Base-by-base conservation (phyloP, 768 basidiomycete genomes). In the Lyophyllum atratum region DNA sequence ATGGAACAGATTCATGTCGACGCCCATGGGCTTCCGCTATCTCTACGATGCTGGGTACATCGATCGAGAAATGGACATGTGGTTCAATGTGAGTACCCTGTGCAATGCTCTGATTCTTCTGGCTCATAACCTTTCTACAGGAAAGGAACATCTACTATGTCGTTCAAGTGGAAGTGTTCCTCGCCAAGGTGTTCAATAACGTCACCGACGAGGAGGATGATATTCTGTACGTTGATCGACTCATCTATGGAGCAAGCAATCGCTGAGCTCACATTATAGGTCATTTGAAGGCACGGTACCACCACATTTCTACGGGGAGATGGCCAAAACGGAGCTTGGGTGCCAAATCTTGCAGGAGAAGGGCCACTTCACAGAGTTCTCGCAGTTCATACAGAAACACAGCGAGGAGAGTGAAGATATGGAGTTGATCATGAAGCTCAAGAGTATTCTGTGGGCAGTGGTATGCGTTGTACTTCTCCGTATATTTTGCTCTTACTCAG, bases 371-470 rank as follows among this genome's bases (percentile, higher is more conserved):
- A 68, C 81, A 5, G 93, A 96, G 60, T 98, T 98, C 66, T 88
- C 93, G 1, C 87, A 92, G 56, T 92, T 96, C 64, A 92, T 98
- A 51, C 83, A 92, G 22, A 84, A 87, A 56, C 94, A 98, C 69
- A 89, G 88, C 19, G 79, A 89, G 48, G 96, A 98, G 71, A 84
- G 82, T 47, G 84, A 88, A 55, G 96, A 98, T 68, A 72, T 83
- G 12, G 92, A 91, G 39, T 78, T 97, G 33, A 90, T 98, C 47
- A 76, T 89, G 66, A 95, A 92, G 70, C 72, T 99, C 43, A 98
- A 99, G 74, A 96, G 94, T 66, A 90, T 95, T 14, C 77, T 98
- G 0, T 99, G 97, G 97, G 94, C 94, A 4, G 90, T 98, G 54
- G 96, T 98, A 70, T 65, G 92, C 82, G n/a, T n/a, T 21, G 4